Base-by-base conservation (phyloP, 139 green algal species). In the Coelastrella sp. region DNA sequence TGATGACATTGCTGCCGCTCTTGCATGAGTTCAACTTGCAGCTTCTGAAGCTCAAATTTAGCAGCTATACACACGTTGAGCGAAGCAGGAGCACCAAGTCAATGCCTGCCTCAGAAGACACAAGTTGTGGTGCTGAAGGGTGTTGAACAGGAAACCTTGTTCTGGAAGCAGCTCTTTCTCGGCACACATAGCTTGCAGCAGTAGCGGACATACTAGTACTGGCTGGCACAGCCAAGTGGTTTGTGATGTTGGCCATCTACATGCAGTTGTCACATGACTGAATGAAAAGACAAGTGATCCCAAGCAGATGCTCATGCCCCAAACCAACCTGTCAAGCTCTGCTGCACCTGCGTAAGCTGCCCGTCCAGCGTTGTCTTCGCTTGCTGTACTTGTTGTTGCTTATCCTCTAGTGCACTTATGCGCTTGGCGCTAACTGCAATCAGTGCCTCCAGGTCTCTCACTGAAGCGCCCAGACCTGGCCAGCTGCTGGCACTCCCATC, bases 401-500 rank as follows among this genome's bases (percentile, higher is more conserved):
- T 23, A 23, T 8, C 27, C 23, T 69, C 62, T 3, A 69, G 25
- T 23, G 3, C 9, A 4, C 21, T 9, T 13, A 30, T 40, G 8
- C 62, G 62, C 62, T 69, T 69, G 62, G 37, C 67, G 4, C 13
- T 23, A 9, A 51, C 3, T 76, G 67, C 67, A 76, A 34, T 15
- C 35, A 76, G 19, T 2, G 37, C 51, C 9, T 84, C 78, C 38
- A 84, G 25, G 78, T 84, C 78, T 64, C 40, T 19, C 27, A 66
- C n/a, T 6, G 78, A 60, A 19, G 7, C 37, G 15, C 40, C 59
- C 8, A 84, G 19, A 25, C 78, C 78, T 32, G 78, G 78, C 78
- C 78, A 84, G 40, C 37, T 76, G 6, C 59, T 25, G 23, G 78
- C 60, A 21, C 40, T 84, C 38, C 60, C 60, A 66, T 84, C 78